Percentiles rank a stretch among this genome's conserved stretches.
phyloP scores from a whole-genome alignment of 768 basidiomycete species.

The Hydnomerulius pinastri region DNA sequence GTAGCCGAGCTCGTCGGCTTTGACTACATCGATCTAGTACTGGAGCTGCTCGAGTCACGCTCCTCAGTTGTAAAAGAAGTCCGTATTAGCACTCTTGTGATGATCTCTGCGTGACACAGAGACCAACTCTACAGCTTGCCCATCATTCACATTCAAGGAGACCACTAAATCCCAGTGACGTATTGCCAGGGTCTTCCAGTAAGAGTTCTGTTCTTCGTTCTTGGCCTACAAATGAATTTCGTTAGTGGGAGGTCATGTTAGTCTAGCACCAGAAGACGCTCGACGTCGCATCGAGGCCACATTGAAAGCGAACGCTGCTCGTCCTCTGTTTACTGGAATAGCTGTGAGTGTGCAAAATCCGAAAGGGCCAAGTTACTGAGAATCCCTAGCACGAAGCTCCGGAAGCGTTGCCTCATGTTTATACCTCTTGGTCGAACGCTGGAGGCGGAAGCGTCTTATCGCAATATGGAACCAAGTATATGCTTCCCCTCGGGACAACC shows the following conservation, averaged over 20 bases:
- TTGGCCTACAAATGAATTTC: background rate
- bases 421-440: conserved; percentile 61
- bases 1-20: conserved; percentile 82
- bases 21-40: conserved; percentile 78
- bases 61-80: conserved; percentile 51
- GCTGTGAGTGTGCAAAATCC: conserved; percentile 41
- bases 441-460: conserved; percentile 66
- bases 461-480: conserved; percentile 72
- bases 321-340: conserved; percentile 62
- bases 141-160: conserved; percentile 1
- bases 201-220: background rate
- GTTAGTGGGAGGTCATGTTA: conserved; percentile 13
- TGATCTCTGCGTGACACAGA: background rate
- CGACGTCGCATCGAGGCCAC: conserved; percentile 62
- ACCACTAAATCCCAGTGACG: background rate
- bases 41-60: conserved; percentile 67
- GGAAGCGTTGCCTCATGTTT: conserved; percentile 85
- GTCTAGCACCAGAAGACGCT: conserved; percentile 47
- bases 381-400: conserved; percentile 48
- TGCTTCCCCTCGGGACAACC: conserved; percentile 81
- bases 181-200: conserved; percentile 9
- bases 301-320: conserved; percentile 60
- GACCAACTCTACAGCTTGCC: conserved; percentile 18
- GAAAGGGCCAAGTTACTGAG: conserved; percentile 5
- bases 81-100: conserved; percentile 8